Evolutionary conservation across 2,329 filamentous ascomycete species (phyloP), one percentile per base, ranked within the genome.

Genomic region (Penicillium corylophilum): DNA sequence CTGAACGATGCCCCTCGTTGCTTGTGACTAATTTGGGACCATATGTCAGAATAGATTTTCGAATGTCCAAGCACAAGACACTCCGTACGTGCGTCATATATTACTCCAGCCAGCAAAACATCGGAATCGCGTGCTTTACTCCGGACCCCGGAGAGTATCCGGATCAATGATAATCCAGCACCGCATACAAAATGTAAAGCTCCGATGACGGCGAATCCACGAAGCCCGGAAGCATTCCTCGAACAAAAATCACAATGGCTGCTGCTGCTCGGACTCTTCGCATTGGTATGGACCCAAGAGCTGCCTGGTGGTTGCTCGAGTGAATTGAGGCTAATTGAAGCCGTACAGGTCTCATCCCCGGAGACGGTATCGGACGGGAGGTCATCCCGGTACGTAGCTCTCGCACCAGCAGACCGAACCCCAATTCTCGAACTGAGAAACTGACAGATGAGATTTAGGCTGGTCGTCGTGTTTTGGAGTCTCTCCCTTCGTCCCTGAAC

Each of bases 311-410:
- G 9, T 40, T 22, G n/a, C 44, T 16, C 3, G 29, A 8, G 31
- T 48, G 38, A n/a, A 15, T 43, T 15, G 6, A 16, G 24, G 40
- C 18, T 31, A 40, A 57, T 44, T 47, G 35, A 47, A 24, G 38
- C 28, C 56, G 46, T 45, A 44, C 61, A 95, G 92, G 92, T 73
- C 89, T 97, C 66, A 97, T 99, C 71, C 89, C 94, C 66, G 94
- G 94, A 70, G 94, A 99, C 77, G 94, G 94, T 75, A 99, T 99
- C 77, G 94, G 94, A 76, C 90, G 90, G 71, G 94, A 99, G 78
- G 94, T 99, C 73, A 97, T 99, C 74, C 94, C 94, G 61, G 89
- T 79, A 69, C 53, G 69, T 56, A 50, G 46, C 53, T 52, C 44
- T 51, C 28, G 39, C 28, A 45, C 45, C 38, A 45, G 39, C 29